phyloP scores from a whole-genome alignment of 2,329 filamentous ascomycete genomes.

The Colletotrichum euphorbiae region DNA sequence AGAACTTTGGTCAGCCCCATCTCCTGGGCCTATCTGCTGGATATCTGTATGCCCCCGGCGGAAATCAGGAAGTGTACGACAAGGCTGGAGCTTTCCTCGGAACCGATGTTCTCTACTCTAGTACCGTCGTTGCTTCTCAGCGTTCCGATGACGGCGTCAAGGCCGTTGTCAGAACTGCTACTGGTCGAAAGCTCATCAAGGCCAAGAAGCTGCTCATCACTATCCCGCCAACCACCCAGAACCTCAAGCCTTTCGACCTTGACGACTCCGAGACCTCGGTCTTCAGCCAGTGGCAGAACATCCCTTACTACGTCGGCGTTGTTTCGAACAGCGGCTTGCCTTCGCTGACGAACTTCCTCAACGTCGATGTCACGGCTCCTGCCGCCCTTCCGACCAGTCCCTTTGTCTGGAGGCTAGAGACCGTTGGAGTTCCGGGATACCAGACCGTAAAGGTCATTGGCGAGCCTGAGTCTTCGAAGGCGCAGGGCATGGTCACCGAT shows the following conservation, averaged over 20 bases:
- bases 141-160: slow-evolving; percentile 39
- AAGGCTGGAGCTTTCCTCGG: slow-evolving; percentile 45
- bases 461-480: slow-evolving; percentile 28
- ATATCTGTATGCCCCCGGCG: slow-evolving; percentile 43
- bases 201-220: slow-evolving; percentile 49
- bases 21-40: slow-evolving; percentile 50
- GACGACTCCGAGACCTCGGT: slow-evolving; percentile 42
- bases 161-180: slow-evolving; percentile 45
- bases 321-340: slow-evolving; percentile 30
- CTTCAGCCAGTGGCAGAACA: slow-evolving; percentile 40
- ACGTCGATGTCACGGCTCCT: slow-evolving; percentile 37
- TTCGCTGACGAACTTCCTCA: slow-evolving; percentile 36
- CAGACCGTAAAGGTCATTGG: slow-evolving; percentile 42
- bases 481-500: slow-evolving; percentile 26
- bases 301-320: slow-evolving; percentile 34
- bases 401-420: slow-evolving; percentile 40
- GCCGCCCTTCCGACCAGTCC: slow-evolving; percentile 31
- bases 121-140: slow-evolving; percentile 42
- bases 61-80: slow-evolving; percentile 46
- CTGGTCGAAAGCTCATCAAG: slow-evolving; percentile 45
- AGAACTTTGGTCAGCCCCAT: slow-evolving; percentile 47
- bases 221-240: slow-evolving; percentile 43
- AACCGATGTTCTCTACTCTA: slow-evolving; percentile 45
- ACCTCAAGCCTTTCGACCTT: slow-evolving; percentile 45
- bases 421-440: slow-evolving; percentile 40